Evolutionary conservation across 2,329 filamentous ascomycete genomes (phyloP), one percentile per base, ranked within the genome.

Genomic region (Beauveria sp.): DNA sequence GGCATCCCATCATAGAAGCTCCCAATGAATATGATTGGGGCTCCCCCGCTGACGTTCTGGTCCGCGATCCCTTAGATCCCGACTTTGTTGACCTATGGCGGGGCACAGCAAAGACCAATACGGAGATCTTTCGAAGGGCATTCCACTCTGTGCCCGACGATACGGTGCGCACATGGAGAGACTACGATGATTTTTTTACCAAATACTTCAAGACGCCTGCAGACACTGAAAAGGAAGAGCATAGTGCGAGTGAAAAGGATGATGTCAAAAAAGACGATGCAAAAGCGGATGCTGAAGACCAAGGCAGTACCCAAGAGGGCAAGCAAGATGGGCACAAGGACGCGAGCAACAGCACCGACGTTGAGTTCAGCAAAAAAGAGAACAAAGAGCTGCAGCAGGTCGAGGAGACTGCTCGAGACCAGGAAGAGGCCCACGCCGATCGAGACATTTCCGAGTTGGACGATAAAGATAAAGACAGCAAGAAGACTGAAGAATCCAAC

Each of bases 111-210:
- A 82, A 79, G 43, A 83, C 78, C 45, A 96, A 96, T 76, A 96
- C 91, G 0, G 86, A 91, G 53, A 83, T 89, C 14, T 96, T 96
- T 71, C 83, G 82, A 64, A 86, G 87, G 67, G 86, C 92, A 14
- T 96, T 97, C 83, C 91, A 96, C 70, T 85, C 78, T 3, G 88
- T 93, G 2, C 89, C 89, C 0, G 83, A 85, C 61, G 86, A 93
- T 69, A 74, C 73, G 14, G 88, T 90, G 7, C 79, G 80, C 61
- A 89, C 79, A 51, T 93, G 89, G 89, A 81, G 85, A 58, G 78
- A 91, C 66, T 93, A 93, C 69, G 82, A 91, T 18, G 74, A 83
- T 3, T 92, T 88, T 78, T 93, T 88, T 72, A 80, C 79, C 40
- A 76, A 80, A 28, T 80, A 86, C 73, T 93, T 93, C 72, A 75